Conservation (phyloP, 2,329 filamentous ascomycete species). For the Harringtonia lauricola region DNA sequence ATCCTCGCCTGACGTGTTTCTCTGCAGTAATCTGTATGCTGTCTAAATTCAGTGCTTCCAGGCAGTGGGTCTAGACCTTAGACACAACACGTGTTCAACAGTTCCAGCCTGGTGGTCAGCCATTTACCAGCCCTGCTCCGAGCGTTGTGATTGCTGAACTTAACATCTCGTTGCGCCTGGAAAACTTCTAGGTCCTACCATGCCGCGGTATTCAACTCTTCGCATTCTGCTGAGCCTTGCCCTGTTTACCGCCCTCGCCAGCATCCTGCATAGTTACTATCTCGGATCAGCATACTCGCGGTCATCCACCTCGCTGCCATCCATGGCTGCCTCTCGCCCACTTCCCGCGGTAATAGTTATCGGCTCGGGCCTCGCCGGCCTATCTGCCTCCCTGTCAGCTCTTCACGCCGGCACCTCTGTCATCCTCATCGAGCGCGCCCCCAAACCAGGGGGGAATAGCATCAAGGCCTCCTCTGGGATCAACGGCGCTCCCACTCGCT, state of each 20-base stretch:
- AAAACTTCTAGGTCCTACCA: neutral
- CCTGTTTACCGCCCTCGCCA: neutral
- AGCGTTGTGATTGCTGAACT: neutral
- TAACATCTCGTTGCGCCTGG: neutral
- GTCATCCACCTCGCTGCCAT: neutral
- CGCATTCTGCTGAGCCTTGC: neutral
- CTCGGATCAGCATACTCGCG: neutral
- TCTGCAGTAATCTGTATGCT: too few species aligned
- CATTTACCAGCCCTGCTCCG: too few species aligned
- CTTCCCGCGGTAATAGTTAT: conserved; percentile 39
- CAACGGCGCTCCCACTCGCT: conserved; percentile 91
- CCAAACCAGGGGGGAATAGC: conserved; percentile 76
- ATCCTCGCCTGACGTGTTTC: too few species aligned
- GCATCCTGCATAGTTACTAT: neutral
- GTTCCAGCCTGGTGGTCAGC: too few species aligned
- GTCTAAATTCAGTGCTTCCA: too few species aligned
- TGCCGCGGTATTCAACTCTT: neutral
- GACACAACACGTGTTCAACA: too few species aligned
- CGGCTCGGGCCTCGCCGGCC: conserved; percentile 53
- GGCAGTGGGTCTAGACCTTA: too few species aligned
- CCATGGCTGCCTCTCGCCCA: neutral
- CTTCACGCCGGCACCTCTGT: conserved; percentile 40
- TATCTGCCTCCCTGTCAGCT: conserved; percentile 47
- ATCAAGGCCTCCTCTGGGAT: conserved; percentile 98
- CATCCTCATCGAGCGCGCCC: conserved; percentile 45